Evolutionary conservation across 176 grass and related monocot genomes (phyloP).

Genomic region (Triticum dicoccoides): DNA sequence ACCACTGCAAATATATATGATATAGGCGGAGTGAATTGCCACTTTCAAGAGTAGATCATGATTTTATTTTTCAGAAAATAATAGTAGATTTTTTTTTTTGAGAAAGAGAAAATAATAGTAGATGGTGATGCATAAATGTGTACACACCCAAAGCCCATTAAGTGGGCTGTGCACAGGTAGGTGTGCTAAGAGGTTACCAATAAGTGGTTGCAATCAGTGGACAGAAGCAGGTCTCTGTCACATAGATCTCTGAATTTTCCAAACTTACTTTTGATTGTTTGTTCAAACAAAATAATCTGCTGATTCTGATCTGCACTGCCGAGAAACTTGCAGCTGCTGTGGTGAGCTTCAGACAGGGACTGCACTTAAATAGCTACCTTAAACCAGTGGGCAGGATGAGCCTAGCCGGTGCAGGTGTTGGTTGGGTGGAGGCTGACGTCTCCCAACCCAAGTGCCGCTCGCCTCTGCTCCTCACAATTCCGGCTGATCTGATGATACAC

Average conservation of each 20-base stretch:
- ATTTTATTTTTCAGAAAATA: not conserved
- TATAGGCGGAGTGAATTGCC: constrained; percentile 17
- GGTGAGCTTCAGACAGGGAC: not conserved
- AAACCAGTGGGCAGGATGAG: constrained; percentile 19
- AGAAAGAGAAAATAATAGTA: not conserved
- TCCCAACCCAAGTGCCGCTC: constrained; percentile 5
- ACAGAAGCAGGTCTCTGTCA: not conserved
- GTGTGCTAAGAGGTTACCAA: not conserved
- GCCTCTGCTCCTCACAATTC: constrained; percentile 30
- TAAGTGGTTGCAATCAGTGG: constrained; percentile 11
- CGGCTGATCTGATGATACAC: constrained; percentile 37
- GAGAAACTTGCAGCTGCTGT: constrained; percentile 18
- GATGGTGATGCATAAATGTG: constrained; percentile 9
- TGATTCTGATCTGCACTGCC: constrained; percentile 24
- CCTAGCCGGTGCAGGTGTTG: not conserved
- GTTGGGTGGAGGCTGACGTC: constrained; percentile 36
- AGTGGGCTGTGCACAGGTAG: constrained; percentile 39
- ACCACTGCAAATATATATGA: not conserved
- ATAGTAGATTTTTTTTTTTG: too few species aligned
- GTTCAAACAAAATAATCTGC: constrained; percentile 3
- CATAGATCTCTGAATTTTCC: constrained; percentile 25
- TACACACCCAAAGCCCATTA: not conserved
- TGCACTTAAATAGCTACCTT: not conserved
- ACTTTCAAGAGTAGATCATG: constrained; percentile 8
- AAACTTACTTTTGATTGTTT: too few species aligned